Percentiles rank a stretch among this genome's conserved stretches.
These are phyloP conservation scores for Ascochyta lentis DNA, from an alignment of 2,329 filamentous ascomycete genomes.

Conservation along the genomic window DNA sequence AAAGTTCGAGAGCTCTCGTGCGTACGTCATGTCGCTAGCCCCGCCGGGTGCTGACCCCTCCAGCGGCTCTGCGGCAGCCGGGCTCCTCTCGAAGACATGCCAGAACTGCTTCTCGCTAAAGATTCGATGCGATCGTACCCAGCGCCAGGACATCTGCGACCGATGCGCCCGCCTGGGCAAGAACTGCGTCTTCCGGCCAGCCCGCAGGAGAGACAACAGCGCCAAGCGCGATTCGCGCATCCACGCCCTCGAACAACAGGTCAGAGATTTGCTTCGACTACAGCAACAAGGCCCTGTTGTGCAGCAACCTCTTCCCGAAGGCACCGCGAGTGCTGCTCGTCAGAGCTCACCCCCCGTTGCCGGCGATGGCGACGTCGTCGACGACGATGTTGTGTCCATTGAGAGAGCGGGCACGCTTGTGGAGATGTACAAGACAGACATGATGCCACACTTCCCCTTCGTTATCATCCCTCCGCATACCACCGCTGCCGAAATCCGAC, in stretches of 20 bases:
- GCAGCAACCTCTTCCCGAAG: conserved; percentile 33
- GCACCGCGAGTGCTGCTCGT: conserved; percentile 10
- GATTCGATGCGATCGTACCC: conserved; percentile 40
- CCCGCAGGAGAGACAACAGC: conserved; percentile 46
- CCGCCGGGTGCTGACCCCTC: conserved; percentile 16
- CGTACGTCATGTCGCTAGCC: conserved; percentile 22
- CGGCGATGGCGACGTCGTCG: conserved; percentile 36
- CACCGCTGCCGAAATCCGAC: conserved; percentile 36
- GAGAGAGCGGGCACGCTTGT: conserved; percentile 38
- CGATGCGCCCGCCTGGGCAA: conserved; percentile 48
- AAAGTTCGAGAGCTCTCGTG: conserved; percentile 4
- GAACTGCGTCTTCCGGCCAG: conserved; percentile 47
- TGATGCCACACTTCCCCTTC: conserved; percentile 51
- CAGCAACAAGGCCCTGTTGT: conserved; percentile 24
- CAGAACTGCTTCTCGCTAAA: conserved; percentile 44
- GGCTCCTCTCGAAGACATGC: conserved; percentile 40
- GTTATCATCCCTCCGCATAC: conserved; percentile 38
- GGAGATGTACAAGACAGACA: conserved; percentile 42
- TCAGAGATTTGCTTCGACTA: conserved; percentile 36
- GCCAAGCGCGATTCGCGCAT: conserved; percentile 49
- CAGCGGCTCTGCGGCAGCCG: conserved; percentile 17
- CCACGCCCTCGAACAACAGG: conserved; percentile 48
- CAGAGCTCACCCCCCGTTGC: conserved; percentile 18
- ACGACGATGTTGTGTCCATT: conserved; percentile 35
- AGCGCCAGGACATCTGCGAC: conserved; percentile 38